Evolutionary conservation across 2,329 filamentous ascomycete species (phyloP), one percentile per base, ranked within the genome.

Genomic region (Plenodomus lindquistii): DNA sequence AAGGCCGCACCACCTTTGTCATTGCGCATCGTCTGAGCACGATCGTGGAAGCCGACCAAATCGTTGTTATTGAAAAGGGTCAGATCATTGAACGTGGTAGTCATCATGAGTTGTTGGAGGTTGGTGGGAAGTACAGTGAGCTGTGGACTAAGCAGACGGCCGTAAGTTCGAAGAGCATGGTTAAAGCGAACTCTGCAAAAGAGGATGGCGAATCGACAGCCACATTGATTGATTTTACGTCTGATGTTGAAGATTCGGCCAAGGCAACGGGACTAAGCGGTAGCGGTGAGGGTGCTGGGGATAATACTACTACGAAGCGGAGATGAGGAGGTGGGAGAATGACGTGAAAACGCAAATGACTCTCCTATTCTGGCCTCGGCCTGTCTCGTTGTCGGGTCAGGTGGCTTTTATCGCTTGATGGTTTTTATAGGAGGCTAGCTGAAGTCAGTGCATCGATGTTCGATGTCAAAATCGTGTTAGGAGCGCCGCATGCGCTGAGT

Each of bases 91-190:
- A 96, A 74, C 81, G 82, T 40, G 91, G 91, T 15, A 91, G 85
- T 0, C 91, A 96, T 66, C 81, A 87, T 15, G 85, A 93, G 60
- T 79, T 96, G 3, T 77, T 96, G 4, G 79, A 79, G 2, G 76
- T 82, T 40, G 84, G 84, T 22, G 90, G 89, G 11, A 84, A 85
- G 51, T 96, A 96, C 66, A 82, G 84, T 10, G 86, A 85, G 51
- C 92, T 96, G 85, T 96, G 91, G 91, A 85, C 86, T 55, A 93
- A 92, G 73, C 91, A 96, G 71, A 91, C 68, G 3, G 65, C 65
- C 0, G 66, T 66, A 1, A 58, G 63, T 34, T 19, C 58, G 21
- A 5, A 24, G 6, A 48, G 46, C 2, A 49, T 45, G 17, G 48
- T 42, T n/a, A 58, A 59, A 19, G 55, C 55, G 21, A 50, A 53